These are phyloP conservation scores for Auricularia sp. DNA, from an alignment of 768 basidiomycete genomes.

Conservation along the genomic window DNA sequence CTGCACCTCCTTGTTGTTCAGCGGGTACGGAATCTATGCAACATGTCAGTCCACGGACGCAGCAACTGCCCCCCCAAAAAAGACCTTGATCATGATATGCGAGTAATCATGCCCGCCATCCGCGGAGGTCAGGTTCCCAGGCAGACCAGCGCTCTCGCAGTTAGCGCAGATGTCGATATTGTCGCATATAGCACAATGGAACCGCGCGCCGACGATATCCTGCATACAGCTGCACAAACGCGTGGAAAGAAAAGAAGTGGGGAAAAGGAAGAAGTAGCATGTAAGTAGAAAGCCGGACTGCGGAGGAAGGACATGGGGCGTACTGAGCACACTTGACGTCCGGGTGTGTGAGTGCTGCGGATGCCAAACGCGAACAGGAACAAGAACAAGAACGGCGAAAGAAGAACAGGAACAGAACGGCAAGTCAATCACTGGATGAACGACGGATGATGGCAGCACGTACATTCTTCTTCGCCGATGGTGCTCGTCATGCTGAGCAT, in stretches of 20 bases:
- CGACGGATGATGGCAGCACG: not conserved
- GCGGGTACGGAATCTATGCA: conserved; percentile 71
- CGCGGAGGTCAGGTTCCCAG: conserved; percentile 67
- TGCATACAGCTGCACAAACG: conserved; percentile 54
- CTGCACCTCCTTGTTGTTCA: conserved; percentile 63
- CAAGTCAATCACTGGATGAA: not conserved
- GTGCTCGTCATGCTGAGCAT: conserved; percentile 2
- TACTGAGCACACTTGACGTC: conserved; percentile 84
- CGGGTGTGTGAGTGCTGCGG: conserved; percentile 59
- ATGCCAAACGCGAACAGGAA: not conserved
- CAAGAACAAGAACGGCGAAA: not conserved
- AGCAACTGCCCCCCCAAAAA: conserved; percentile 6
- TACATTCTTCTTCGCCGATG: conserved; percentile 9
- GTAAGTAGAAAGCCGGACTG: not conserved
- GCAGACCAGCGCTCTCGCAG: conserved; percentile 78
- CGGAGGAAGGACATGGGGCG: conserved; percentile 19
- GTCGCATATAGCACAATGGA: conserved; percentile 85
- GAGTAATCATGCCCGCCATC: conserved; percentile 74
- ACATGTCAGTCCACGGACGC: too few relatives aligned
- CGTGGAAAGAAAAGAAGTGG: too few relatives aligned
- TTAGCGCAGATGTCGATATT: conserved; percentile 78
- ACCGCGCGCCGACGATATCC: conserved; percentile 85
- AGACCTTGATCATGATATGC: conserved; percentile 90
- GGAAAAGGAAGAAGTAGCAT: not conserved
- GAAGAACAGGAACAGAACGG: not conserved